Evolutionary conservation across 371 early-diverging fungal species (phyloP), one percentile per base, ranked within the genome.

Genomic region (Syncephalastrum sp.): DNA sequence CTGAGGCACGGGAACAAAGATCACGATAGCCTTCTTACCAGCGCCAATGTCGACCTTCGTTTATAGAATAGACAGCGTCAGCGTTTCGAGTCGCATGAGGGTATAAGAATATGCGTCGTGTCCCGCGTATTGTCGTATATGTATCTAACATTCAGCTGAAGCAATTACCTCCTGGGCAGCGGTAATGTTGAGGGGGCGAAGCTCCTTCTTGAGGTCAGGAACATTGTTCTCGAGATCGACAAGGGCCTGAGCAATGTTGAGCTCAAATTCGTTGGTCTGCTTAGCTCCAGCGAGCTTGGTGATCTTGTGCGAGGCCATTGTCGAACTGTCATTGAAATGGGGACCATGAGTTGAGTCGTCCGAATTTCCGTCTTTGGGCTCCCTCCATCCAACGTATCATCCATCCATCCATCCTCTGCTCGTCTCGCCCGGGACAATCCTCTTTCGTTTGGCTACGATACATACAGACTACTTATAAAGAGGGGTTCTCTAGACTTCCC

Each of bases 1-100:
- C 62, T 80, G 81, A 52, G 97, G 96, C 56, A 96, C 94, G 61
- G 98, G 97, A 54, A 97, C 95, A 69, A 94, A 96, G 81, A 97
- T 83, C 67, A 93, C 89, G 66, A 97, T 84, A 59, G 96, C 97
- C 87, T 93, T 93, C 84, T 90, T 91, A 66, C 95, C 96, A 72
- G 84, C 87, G 67, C 93, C 91, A 65, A 93, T 82, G 62, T 95
- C 94, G 66, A 94, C 69, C 93, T 92, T 47, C 16, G 25, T 59
- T 38, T 17, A 29, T 25, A 33, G 44, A 15, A 12, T 42, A n/a
- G 42, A 29, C 54, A 53, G 43, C 27, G 42, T 43, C 41, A 41
- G 19, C 19, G 23, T 25, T 42, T 17, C 33, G 45, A 29, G 24
- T 7, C 5, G n/a, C 5, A 3, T 10, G 7, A 17, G 4, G 1